Conservation (phyloP, 148 eudicot species). For the Beta vulgaris region DNA sequence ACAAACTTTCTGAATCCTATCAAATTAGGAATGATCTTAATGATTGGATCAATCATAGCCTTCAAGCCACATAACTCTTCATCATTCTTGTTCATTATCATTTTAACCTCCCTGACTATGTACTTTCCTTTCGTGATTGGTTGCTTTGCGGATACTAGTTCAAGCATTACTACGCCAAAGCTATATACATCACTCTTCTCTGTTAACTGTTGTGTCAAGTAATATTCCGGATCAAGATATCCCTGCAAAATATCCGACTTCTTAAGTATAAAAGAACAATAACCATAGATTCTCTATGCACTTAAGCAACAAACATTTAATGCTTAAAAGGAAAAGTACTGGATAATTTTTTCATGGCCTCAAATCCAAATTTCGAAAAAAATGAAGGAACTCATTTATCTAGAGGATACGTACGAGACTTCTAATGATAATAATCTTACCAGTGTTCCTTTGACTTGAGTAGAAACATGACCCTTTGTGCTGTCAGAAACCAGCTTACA, state of each 20-base stretch:
- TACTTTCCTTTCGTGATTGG: constrained; percentile 94
- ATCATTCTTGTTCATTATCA: constrained; percentile 41
- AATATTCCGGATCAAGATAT: constrained; percentile 94
- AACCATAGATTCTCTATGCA: background rate
- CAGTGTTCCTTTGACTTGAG: constrained; percentile 96
- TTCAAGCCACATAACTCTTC: constrained; percentile 51
- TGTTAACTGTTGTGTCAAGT: constrained; percentile 87
- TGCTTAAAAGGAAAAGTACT: background rate
- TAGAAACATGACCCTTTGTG: constrained; percentile 74
- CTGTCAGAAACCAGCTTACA: constrained; percentile 77
- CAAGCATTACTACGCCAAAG: constrained; percentile 90
- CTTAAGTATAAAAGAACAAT: background rate
- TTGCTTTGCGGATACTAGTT: constrained; percentile 66
- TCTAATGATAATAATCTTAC: constrained; percentile 31
- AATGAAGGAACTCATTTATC: too few relatives aligned
- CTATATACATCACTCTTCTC: constrained; percentile 95
- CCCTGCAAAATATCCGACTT: constrained; percentile 49
- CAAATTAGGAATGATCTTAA: constrained; percentile 36
- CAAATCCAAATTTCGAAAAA: background rate
- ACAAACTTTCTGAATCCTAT: constrained; percentile 52
- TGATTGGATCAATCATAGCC: constrained; percentile 60
- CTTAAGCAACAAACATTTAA: background rate
- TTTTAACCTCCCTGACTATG: constrained; percentile 66
- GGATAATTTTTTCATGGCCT: background rate
- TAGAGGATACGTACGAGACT: too few relatives aligned